Conservation (phyloP, 345 rosid species). For the Draba incana region DNA sequence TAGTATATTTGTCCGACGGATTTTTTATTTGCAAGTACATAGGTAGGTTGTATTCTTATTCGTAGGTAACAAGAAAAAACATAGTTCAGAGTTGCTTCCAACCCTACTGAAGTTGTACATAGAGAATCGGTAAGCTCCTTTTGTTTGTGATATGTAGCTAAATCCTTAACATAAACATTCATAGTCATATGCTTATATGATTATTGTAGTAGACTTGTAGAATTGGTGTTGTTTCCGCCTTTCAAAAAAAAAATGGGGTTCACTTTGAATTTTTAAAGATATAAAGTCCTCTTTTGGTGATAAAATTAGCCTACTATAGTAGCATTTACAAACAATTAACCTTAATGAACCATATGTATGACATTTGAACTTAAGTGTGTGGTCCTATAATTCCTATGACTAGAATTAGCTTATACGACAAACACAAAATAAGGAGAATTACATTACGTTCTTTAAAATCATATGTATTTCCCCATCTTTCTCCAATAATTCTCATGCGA, state of each 20-base stretch:
- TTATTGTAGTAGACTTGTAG: not conserved
- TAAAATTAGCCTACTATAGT: not conserved
- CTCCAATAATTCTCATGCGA: not conserved
- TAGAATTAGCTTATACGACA: constrained; percentile 12
- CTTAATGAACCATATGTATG: constrained; percentile 17
- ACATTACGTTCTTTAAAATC: not conserved
- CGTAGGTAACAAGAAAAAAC: not conserved
- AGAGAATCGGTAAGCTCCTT: constrained; percentile 60
- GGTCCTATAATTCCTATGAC: constrained; percentile 32
- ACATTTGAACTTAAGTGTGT: constrained; percentile 24
- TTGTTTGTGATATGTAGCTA: constrained; percentile 34
- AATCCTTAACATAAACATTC: not conserved
- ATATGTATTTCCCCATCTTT: not conserved
- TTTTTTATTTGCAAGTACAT: no score
- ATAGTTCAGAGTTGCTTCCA: constrained; percentile 41
- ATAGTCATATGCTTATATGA: not conserved
- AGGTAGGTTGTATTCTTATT: not conserved
- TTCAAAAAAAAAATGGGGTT: not conserved
- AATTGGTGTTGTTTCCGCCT: not conserved
- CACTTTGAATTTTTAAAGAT: not conserved
- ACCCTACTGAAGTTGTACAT: constrained; percentile 50
- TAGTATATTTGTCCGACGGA: no score
- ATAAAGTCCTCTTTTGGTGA: constrained; percentile 1
- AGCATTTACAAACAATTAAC: not conserved
- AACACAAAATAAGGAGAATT: not conserved